Percentiles rank a stretch among this genome's conserved stretches.
Evolutionary conservation across 2,329 filamentous ascomycete species (phyloP).

Genomic region (Aspergillus quadrilineatus): DNA sequence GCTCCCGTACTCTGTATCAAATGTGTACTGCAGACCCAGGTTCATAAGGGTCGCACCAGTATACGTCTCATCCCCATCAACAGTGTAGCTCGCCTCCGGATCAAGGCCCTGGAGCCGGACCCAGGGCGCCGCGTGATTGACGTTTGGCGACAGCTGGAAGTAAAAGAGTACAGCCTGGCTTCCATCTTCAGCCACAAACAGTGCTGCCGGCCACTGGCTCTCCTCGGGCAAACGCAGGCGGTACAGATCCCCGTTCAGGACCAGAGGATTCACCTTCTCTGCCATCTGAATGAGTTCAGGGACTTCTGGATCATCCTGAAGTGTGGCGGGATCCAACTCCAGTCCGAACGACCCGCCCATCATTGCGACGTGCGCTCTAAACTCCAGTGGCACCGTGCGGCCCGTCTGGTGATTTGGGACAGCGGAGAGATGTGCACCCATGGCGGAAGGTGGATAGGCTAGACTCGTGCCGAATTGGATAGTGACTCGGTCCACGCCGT

Average conservation of each 20-base stretch:
- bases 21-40: conserved; percentile 55
- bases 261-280: conserved; percentile 58
- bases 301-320: conserved; percentile 54
- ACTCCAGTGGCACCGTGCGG: conserved; percentile 57
- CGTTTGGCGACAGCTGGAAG: conserved; percentile 56
- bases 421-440: conserved; percentile 65
- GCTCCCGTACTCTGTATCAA: conserved; percentile 58
- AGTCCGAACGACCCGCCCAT: conserved; percentile 68
- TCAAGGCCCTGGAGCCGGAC: conserved; percentile 60
- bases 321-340: conserved; percentile 59
- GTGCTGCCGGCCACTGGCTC: conserved; percentile 62
- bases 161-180: conserved; percentile 56
- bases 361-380: conserved; percentile 66
- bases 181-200: conserved; percentile 58
- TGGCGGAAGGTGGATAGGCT: conserved; percentile 61
- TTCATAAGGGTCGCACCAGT: conserved; percentile 64
- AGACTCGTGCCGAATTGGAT: conserved; percentile 66
- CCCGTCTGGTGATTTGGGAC: conserved; percentile 60
- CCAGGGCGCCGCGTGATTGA: conserved; percentile 56
- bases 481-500: conserved; percentile 59
- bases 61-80: conserved; percentile 53
- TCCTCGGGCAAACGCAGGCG: conserved; percentile 58
- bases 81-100: conserved; percentile 52
- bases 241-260: conserved; percentile 60
- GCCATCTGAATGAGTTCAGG: conserved; percentile 56